Percentiles rank a stretch among this genome's conserved stretches.
Evolutionary conservation across 2,329 filamentous ascomycete genomes (phyloP).

Genomic region (Xylariaceae sp.): DNA sequence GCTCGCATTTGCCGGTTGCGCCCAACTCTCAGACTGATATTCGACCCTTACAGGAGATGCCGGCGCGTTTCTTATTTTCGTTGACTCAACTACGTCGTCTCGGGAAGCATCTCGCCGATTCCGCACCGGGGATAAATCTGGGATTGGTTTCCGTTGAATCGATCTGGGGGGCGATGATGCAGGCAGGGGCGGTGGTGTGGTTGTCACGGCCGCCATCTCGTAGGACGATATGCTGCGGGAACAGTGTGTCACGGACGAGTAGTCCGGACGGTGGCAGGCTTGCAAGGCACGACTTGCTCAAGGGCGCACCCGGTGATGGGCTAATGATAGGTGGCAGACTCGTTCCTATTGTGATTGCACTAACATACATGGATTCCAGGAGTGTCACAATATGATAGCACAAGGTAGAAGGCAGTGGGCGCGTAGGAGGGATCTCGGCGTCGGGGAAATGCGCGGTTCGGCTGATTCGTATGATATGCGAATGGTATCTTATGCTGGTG

Average conservation of each 20-base stretch:
- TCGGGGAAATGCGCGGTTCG: too few species aligned
- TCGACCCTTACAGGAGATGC: conserved; percentile 54
- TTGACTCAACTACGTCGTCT: conserved; percentile 27
- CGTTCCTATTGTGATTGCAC: conserved; percentile 17
- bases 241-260: conserved; percentile 15
- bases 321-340: conserved; percentile 15
- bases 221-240: conserved; percentile 9
- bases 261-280: conserved; percentile 5
- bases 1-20: conserved; percentile 46
- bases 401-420: neutral
- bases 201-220: conserved; percentile 27
- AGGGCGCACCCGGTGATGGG: conserved; percentile 6
- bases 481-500: neutral
- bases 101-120: conserved; percentile 28
- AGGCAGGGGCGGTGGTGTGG: conserved; percentile 22
- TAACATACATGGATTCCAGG: conserved; percentile 12
- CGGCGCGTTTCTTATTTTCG: conserved; percentile 47
- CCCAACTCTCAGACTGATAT: conserved; percentile 49
- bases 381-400: conserved; percentile 3
- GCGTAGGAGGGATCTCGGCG: too few species aligned
- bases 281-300: neutral
- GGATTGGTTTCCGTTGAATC: conserved; percentile 23
- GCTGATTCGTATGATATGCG: neutral
- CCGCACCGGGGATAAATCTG: conserved; percentile 30
- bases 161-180: conserved; percentile 24